Base-by-base conservation (phyloP, 1,284 basidiomycete genomes). In the Cutaneotrichosporon sp. region DNA sequence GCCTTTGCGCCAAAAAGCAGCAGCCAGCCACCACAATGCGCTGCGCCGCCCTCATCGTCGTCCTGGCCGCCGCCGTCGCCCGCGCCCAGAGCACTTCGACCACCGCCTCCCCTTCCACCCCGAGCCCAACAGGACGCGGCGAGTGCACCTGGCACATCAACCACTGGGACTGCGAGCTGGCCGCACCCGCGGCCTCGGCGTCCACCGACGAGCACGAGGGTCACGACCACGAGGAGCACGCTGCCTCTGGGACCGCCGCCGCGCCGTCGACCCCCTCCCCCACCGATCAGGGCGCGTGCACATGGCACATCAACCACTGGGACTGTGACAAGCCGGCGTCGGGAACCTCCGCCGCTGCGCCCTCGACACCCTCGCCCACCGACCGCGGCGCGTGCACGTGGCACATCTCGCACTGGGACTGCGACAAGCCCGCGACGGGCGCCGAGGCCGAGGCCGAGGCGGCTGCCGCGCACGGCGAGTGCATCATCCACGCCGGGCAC, bases 271-370 rank as follows among this genome's bases (percentile, higher is more conserved):
- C 38, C 18, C 38, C 71, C 2, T 69, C 70, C n/a, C 72, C 71
- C 0, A 71, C 67, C 8, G 66, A 68, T 52, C 67, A 65, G 34
- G 56, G 66, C 22, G 62, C 66, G 27, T 75, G 72, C 53, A 64
- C 64, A 45, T 69, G 63, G 65, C 72, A 74, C 58, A 67, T 68
- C 49, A 69, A 55, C 24, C 72, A 74, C 56, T 73, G 72, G 72
- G 70, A 74, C 55, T 73, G 72, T 54, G 60, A 55, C n/a, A n/a
- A n/a, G n/a, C n/a, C n/a, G n/a, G n/a, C n/a, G n/a, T n/a, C n/a
- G n/a, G n/a, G n/a, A n/a, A n/a, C n/a, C n/a, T n/a, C n/a, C n/a
- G n/a, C n/a, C n/a, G n/a, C n/a, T n/a, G n/a, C n/a, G n/a, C n/a
- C n/a, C n/a, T n/a, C n/a, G n/a, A n/a, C n/a, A n/a, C n/a, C 38